These are phyloP conservation scores for Tricholomella constricta DNA, from an alignment of 768 basidiomycete species.

Conservation along the genomic window DNA sequence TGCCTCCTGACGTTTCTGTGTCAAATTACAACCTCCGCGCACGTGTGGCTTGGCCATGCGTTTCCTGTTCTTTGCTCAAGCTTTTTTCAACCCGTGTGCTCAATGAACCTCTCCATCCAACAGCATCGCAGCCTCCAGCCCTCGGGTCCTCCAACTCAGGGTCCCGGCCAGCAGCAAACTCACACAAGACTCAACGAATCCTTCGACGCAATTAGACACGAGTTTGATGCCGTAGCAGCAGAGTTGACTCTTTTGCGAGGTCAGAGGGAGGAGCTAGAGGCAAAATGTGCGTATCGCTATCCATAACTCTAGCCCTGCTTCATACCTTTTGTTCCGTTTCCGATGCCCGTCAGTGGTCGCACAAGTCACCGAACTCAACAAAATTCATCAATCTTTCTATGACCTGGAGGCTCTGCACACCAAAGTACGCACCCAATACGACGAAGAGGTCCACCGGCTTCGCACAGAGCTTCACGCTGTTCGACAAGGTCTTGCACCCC, in stretches of 20 bases:
- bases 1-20: conserved; percentile 24
- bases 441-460: conserved; percentile 17
- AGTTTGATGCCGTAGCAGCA: conserved; percentile 75
- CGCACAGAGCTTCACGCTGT: conserved; percentile 14
- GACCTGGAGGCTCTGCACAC: conserved; percentile 19
- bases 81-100: conserved; percentile 14
- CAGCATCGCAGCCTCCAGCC: conserved; percentile 63
- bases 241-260: conserved; percentile 69
- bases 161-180: conserved; percentile 37
- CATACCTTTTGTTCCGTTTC: neutral
- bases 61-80: conserved; percentile 12
- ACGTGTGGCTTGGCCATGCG: conserved; percentile 22
- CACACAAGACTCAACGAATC: conserved; percentile 68
- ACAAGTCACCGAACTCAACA: conserved; percentile 14
- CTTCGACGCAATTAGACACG: conserved; percentile 78
- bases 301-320: neutral
- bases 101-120: conserved; percentile 21
- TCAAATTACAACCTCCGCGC: conserved; percentile 19
- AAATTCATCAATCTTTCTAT: conserved; percentile 20
- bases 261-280: conserved; percentile 89
- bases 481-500: conserved; percentile 25
- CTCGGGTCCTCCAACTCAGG: conserved; percentile 46
- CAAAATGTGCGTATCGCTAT: conserved; percentile 63
- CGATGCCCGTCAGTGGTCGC: conserved; percentile 12
- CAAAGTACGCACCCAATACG: conserved; percentile 20